phyloP scores from a whole-genome alignment of 108 stramenopile species.

The Seminavis robusta region DNA sequence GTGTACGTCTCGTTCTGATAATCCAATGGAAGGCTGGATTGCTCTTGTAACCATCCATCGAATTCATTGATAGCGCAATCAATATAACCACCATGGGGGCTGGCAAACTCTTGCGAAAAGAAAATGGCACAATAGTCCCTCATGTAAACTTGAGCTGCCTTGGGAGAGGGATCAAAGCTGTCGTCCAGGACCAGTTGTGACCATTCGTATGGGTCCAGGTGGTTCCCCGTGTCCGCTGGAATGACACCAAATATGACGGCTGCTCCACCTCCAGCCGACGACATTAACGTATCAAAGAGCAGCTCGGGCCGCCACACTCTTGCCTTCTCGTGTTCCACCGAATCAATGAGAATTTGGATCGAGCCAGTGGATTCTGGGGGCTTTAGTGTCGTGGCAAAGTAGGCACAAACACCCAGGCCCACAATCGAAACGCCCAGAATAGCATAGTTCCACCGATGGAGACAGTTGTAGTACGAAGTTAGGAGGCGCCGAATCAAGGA shows the following conservation, averaged over 20 bases:
- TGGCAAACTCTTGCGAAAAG: slow-evolving; percentile 37
- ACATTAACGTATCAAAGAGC: slow-evolving; percentile 14
- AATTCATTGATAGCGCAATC: slow-evolving; percentile 47
- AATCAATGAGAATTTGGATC: slow-evolving; percentile 29
- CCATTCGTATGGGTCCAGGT: slow-evolving; percentile 31
- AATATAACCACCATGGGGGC: not conserved
- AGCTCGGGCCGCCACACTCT: slow-evolving; percentile 33
- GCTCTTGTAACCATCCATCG: slow-evolving; percentile 36
- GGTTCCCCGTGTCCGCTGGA: slow-evolving; percentile 48
- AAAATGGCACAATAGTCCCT: slow-evolving; percentile 32
- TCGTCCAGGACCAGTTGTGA: slow-evolving; percentile 45
- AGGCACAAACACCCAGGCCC: slow-evolving; percentile 15
- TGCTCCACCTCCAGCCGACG: slow-evolving; percentile 21
- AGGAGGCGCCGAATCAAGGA: slow-evolving; percentile 37
- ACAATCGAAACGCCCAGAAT: slow-evolving; percentile 17
- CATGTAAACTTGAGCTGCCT: slow-evolving; percentile 32
- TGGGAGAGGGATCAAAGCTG: slow-evolving; percentile 33
- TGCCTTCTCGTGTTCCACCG: slow-evolving; percentile 26
- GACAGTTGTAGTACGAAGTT: slow-evolving; percentile 19
- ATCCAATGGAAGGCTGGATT: slow-evolving; percentile 10
- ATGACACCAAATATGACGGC: slow-evolving; percentile 30
- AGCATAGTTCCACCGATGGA: slow-evolving; percentile 32
- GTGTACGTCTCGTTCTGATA: slow-evolving; percentile 24
- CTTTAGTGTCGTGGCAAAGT: slow-evolving; percentile 30
- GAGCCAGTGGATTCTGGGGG: slow-evolving; percentile 33